These are phyloP conservation scores for Pezicula rhizophila DNA, from an alignment of 2,329 filamentous ascomycete species.

Conservation along the genomic window DNA sequence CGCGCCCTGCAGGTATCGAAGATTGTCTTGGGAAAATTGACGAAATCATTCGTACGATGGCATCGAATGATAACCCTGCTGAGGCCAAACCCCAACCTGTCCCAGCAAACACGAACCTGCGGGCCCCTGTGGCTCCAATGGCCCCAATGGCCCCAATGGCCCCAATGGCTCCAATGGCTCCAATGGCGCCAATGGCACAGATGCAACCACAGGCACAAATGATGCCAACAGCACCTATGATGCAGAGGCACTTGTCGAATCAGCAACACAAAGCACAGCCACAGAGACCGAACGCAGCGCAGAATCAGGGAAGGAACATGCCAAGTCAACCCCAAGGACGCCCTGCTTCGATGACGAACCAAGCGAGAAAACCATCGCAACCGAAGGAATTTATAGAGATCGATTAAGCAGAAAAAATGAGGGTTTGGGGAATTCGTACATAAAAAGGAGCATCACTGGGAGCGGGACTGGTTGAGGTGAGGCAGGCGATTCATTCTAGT, in stretches of 20 bases:
- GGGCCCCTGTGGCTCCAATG: background rate
- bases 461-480: background rate
- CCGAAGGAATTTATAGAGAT: background rate
- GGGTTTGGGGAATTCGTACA: background rate
- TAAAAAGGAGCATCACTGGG: background rate
- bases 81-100: background rate
- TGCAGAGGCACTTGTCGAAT: background rate
- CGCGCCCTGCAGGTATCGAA: slow-evolving; percentile 34
- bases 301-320: background rate
- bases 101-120: background rate
- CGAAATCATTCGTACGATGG: slow-evolving; percentile 11
- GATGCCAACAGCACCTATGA: background rate
- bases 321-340: background rate
- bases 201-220: background rate
- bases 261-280: background rate
- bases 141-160: background rate
- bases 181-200: background rate
- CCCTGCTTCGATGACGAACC: background rate
- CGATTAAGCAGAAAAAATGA: background rate
- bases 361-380: background rate
- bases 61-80: background rate
- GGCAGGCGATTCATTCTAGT: background rate
- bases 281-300: background rate
- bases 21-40: slow-evolving; percentile 22
- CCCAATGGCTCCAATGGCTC: background rate